Conservation (phyloP, 2,329 filamentous ascomycete species). For the Aspergillus carbonarius region DNA sequence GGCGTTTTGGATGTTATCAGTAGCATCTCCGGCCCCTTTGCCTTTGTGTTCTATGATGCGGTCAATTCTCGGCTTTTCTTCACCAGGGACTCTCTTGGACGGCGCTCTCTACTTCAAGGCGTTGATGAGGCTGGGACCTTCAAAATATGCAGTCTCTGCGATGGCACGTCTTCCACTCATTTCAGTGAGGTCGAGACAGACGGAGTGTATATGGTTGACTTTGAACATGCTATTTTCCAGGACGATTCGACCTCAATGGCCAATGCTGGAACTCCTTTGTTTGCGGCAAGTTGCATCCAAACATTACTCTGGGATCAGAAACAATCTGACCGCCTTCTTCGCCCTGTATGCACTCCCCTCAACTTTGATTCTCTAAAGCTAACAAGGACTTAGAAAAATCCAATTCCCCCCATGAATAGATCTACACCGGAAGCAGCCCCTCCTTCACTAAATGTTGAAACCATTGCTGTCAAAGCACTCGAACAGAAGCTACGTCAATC, state of each 20-base stretch:
- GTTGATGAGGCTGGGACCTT: slow-evolving; percentile 53
- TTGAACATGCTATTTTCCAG: slow-evolving; percentile 37
- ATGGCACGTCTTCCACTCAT: slow-evolving; percentile 45
- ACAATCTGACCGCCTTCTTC: slow-evolving; percentile 16
- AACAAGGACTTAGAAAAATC: slow-evolving; percentile 33
- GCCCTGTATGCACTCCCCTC: neutral
- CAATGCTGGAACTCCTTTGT: slow-evolving; percentile 1
- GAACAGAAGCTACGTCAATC: slow-evolving; percentile 59
- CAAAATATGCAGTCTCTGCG: slow-evolving; percentile 70
- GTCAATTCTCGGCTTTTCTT: slow-evolving; percentile 66
- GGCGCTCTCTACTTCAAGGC: slow-evolving; percentile 71
- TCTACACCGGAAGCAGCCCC: slow-evolving; percentile 30
- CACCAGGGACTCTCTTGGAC: slow-evolving; percentile 81
- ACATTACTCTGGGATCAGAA: slow-evolving; percentile 30
- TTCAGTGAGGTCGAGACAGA: slow-evolving; percentile 85
- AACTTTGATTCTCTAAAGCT: neutral
- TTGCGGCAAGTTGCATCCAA: slow-evolving; percentile 23
- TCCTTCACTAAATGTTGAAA: slow-evolving; percentile 38
- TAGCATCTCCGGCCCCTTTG: slow-evolving; percentile 76
- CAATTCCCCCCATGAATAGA: slow-evolving; percentile 49
- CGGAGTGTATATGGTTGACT: slow-evolving; percentile 70
- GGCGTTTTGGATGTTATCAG: slow-evolving; percentile 52
- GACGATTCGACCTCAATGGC: neutral
- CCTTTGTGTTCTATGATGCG: slow-evolving; percentile 79
- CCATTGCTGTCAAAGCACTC: slow-evolving; percentile 55